These are phyloP conservation scores for grape (Vitis vinifera) DNA, from an alignment of 164 flowering plant species.

Conservation along the genomic window ASM3070453v1 NC_081817.1:551001-551500, in stretches of 20 bases:
- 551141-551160: neutral
- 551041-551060: too few relatives aligned
- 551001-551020: too few relatives aligned
- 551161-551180: neutral
- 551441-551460: conserved; percentile 96
- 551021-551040: too few relatives aligned
- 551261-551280: conserved; percentile 95
- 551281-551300: conserved; percentile 88
- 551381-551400: conserved; percentile 92
- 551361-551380: conserved; percentile 95
- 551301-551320: conserved; percentile 75
- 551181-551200: neutral
- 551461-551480: conserved; percentile 76
- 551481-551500: conserved; percentile 80
- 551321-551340: conserved; percentile 85
- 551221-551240: too few relatives aligned
- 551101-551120: neutral
- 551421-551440: conserved; percentile 93
- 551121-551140: neutral
- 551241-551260: neutral
- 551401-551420: conserved; percentile 74
- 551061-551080: neutral
- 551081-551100: neutral
- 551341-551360: conserved; percentile 93
- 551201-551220: too few relatives aligned